Evolutionary conservation across 2,329 filamentous ascomycete species (phyloP).

Genomic region (Beauveria rudraprayagi): DNA sequence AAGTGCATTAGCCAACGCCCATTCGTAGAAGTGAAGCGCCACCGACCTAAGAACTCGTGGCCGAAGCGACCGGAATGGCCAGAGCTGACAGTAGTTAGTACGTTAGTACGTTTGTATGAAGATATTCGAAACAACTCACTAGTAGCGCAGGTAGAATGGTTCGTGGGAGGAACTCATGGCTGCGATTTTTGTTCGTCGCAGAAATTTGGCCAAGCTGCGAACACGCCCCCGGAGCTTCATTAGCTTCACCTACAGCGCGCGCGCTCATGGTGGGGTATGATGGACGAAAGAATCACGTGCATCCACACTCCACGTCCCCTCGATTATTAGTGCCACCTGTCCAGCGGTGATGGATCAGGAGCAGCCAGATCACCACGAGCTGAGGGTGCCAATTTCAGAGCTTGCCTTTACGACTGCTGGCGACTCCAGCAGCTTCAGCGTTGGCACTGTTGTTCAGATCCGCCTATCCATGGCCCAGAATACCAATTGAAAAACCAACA

Average conservation of each 20-base stretch:
- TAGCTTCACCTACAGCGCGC: not conserved
- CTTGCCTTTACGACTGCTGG: conserved; percentile 21
- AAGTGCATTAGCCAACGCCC: not conserved
- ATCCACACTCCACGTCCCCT: conserved; percentile 15
- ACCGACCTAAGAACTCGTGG: conserved; percentile 86
- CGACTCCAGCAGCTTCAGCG: conserved; percentile 21
- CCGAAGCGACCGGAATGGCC: conserved; percentile 96
- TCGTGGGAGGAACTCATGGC: conserved; percentile 63
- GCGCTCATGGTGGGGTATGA: conserved; percentile 15
- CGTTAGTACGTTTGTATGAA: not conserved
- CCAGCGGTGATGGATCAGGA: conserved; percentile 23
- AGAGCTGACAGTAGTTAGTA: conserved; percentile 52
- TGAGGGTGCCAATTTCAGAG: conserved; percentile 21
- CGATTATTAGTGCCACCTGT: conserved; percentile 32
- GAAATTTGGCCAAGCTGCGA: not conserved
- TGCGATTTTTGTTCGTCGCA: conserved; percentile 13
- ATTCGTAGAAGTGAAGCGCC: not conserved
- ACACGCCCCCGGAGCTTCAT: not conserved
- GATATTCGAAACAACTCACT: conserved; percentile 51
- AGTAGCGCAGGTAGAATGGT: conserved; percentile 93
- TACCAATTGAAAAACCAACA: conserved; percentile 14
- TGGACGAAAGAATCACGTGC: conserved; percentile 25
- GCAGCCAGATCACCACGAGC: conserved; percentile 30
- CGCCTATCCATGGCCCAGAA: conserved; percentile 23
- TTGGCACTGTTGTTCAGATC: conserved; percentile 21